Conservation (phyloP, 169 alveolate species). For the Plasmodium vinckei region DNA sequence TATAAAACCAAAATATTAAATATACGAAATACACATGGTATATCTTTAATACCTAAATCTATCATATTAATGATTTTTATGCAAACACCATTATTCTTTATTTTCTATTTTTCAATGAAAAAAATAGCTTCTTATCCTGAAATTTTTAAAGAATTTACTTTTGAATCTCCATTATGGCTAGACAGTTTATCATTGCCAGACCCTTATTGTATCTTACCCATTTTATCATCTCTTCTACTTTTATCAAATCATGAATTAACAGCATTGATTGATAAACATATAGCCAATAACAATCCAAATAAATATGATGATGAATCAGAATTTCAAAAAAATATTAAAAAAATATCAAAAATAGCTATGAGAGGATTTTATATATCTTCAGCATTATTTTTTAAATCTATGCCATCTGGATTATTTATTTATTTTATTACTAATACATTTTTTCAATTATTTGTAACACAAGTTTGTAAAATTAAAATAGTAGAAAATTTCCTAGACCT, state of each 20-base stretch:
- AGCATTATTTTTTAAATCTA: slow-evolving; percentile 55
- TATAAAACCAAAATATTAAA: slow-evolving; percentile 72
- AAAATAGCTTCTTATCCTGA: slow-evolving; percentile 81
- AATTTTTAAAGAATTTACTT: slow-evolving; percentile 77
- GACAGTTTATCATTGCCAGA: slow-evolving; percentile 85
- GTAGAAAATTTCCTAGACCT: slow-evolving; percentile 41
- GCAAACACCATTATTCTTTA: slow-evolving; percentile 81
- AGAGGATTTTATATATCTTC: slow-evolving; percentile 59
- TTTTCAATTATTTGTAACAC: slow-evolving; percentile 53
- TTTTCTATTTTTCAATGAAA: slow-evolving; percentile 82
- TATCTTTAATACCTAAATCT: slow-evolving; percentile 76
- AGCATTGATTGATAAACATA: slow-evolving; percentile 40
- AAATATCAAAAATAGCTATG: slow-evolving; percentile 32
- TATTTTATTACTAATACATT: slow-evolving; percentile 60
- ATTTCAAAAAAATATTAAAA: slow-evolving; percentile 62
- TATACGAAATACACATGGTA: slow-evolving; percentile 77
- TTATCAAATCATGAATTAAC: slow-evolving; percentile 75
- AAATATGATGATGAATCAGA: slow-evolving; percentile 28
- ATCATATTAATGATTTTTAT: slow-evolving; percentile 78
- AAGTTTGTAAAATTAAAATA: slow-evolving; percentile 52
- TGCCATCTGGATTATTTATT: slow-evolving; percentile 65
- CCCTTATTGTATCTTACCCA: slow-evolving; percentile 82
- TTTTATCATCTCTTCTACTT: slow-evolving; percentile 77
- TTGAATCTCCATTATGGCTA: slow-evolving; percentile 83
- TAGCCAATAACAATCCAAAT: slow-evolving; percentile 14